Conservation (phyloP, 2,329 filamentous ascomycete species). For the Aspergillus pseudonomiae region DNA sequence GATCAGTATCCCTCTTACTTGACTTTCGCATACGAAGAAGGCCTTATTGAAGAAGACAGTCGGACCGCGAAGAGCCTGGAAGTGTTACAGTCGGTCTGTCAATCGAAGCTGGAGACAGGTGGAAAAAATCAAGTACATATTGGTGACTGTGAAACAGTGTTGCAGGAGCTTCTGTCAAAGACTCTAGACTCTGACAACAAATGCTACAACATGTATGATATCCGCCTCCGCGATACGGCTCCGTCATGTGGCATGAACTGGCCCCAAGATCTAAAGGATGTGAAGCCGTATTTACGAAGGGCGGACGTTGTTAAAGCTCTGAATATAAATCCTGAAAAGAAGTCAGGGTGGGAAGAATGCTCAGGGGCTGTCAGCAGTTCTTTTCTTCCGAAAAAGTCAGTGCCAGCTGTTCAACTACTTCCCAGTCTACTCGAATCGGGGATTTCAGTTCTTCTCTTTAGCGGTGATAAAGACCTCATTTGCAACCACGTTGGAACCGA, state of each 20-base stretch:
- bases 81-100: conserved; percentile 68
- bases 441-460: conserved; percentile 83
- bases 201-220: conserved; percentile 97
- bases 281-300: conserved; percentile 83
- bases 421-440: conserved; percentile 74
- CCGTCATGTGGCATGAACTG: conserved; percentile 96
- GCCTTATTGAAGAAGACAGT: conserved; percentile 69
- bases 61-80: conserved; percentile 68
- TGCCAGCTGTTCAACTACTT: conserved; percentile 72
- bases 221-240: conserved; percentile 78
- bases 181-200: conserved; percentile 60
- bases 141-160: conserved; percentile 71
- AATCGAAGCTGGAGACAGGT: conserved; percentile 58
- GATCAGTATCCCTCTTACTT: conserved; percentile 92
- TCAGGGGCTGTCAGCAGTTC: conserved; percentile 73
- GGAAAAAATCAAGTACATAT: conserved; percentile 68
- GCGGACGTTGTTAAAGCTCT: conserved; percentile 78
- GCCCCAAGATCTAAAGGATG: conserved; percentile 79
- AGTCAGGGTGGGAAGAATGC: conserved; percentile 90
- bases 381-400: conserved; percentile 72
- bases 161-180: conserved; percentile 70
- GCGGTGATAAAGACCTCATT: conserved; percentile 89
- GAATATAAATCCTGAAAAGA: conserved; percentile 79
- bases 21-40: conserved; percentile 75
- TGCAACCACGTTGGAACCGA: conserved; percentile 98